These are phyloP conservation scores for Mediolabrus comicus DNA, from an alignment of 108 stramenopile species.

Conservation along the genomic window DNA sequence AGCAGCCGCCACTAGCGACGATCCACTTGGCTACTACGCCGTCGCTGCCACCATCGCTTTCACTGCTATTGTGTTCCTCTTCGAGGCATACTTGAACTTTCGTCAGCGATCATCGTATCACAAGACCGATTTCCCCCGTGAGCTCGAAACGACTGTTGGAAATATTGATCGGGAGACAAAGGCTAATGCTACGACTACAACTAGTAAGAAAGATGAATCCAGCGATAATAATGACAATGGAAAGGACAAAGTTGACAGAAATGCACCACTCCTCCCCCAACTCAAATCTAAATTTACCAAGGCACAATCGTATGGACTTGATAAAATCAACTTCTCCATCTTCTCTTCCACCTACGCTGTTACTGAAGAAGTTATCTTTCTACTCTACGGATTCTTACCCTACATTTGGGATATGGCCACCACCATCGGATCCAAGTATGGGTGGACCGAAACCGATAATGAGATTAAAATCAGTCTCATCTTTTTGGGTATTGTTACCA, in stretches of 20 bases:
- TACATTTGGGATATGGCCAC: constrained; percentile 79
- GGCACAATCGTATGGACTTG: constrained; percentile 85
- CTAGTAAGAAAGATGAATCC: not conserved
- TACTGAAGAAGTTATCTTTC: constrained; percentile 66
- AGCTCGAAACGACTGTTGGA: constrained; percentile 63
- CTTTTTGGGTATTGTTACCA: constrained; percentile 70
- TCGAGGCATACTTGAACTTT: constrained; percentile 68
- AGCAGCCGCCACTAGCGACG: not conserved
- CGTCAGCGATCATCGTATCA: constrained; percentile 74
- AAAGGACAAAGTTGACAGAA: constrained; percentile 38
- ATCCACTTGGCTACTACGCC: constrained; percentile 22
- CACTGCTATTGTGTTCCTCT: constrained; percentile 66
- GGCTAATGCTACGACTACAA: not conserved
- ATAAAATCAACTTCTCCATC: constrained; percentile 89
- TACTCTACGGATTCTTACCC: constrained; percentile 78
- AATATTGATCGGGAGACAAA: constrained; percentile 58
- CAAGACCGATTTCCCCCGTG: constrained; percentile 65
- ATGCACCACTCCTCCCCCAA: constrained; percentile 73
- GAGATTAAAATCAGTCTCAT: constrained; percentile 87
- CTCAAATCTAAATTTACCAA: constrained; percentile 80
- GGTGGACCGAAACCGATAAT: constrained; percentile 54
- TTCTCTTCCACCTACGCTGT: constrained; percentile 70
- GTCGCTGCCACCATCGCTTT: constrained; percentile 63
- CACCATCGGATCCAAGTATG: constrained; percentile 33
- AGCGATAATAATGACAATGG: constrained; percentile 11